These are phyloP conservation scores for Ogataea nitratoaversa DNA, from an alignment of 805 yeast species.

Conservation along the genomic window DNA sequence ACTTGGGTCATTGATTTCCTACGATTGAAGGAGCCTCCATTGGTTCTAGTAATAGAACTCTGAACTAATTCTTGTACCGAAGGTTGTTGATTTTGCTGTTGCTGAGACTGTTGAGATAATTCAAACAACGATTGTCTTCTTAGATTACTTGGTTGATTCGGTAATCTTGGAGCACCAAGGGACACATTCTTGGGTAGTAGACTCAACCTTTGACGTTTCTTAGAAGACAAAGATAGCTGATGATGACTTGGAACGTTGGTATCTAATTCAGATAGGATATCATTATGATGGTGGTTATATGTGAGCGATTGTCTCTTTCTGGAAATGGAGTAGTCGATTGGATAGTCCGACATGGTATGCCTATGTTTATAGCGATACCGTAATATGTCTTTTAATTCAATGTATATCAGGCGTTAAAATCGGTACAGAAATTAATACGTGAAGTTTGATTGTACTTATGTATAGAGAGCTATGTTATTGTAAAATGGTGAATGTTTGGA, in stretches of 20 bases:
- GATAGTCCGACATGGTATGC: slow-evolving; percentile 16
- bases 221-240: slow-evolving; percentile 9
- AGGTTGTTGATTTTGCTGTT: slow-evolving; percentile 9
- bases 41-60: slow-evolving; percentile 23
- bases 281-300: slow-evolving; percentile 9
- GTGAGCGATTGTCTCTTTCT: slow-evolving; percentile 20
- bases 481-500: too few relatives aligned
- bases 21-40: slow-evolving; percentile 8
- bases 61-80: slow-evolving; percentile 27
- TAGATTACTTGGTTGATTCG: slow-evolving; percentile 18
- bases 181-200: slow-evolving; percentile 26
- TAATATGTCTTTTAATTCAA: too few relatives aligned
- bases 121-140: slow-evolving; percentile 26
- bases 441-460: too few relatives aligned
- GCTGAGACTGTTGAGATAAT: slow-evolving; percentile 9
- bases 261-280: slow-evolving; percentile 16
- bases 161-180: slow-evolving; percentile 29
- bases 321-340: slow-evolving; percentile 16
- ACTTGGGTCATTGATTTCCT: slow-evolving; percentile 13
- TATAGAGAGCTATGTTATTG: neutral
- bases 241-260: slow-evolving; percentile 10
- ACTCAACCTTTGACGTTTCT: slow-evolving; percentile 26
- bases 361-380: too few relatives aligned
- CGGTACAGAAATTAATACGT: too few relatives aligned
- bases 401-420: too few relatives aligned